These are phyloP conservation scores for Thermoascus crustaceus DNA, from an alignment of 2,329 filamentous ascomycete genomes.

Conservation along the genomic window DNA sequence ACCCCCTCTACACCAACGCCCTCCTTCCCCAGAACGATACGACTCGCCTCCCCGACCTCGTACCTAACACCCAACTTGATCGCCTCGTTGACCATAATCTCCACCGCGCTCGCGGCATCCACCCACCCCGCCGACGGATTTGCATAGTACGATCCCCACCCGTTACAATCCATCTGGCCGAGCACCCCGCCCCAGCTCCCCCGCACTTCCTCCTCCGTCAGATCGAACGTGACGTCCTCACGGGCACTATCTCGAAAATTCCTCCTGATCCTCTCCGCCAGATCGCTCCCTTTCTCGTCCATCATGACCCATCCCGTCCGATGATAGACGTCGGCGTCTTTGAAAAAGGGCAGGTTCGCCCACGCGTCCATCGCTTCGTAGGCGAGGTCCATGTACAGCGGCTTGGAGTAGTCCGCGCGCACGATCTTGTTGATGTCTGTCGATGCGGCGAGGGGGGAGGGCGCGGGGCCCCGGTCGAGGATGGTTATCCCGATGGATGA, in stretches of 20 bases:
- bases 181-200: conserved; percentile 36
- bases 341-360: conserved; percentile 49
- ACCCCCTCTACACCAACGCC: conserved; percentile 35
- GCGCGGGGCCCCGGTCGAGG: conserved; percentile 48
- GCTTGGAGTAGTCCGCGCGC: conserved; percentile 59
- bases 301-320: conserved; percentile 53
- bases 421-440: conserved; percentile 69
- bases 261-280: conserved; percentile 44
- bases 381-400: conserved; percentile 55
- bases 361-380: conserved; percentile 59
- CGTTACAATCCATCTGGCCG: conserved; percentile 26
- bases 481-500: conserved; percentile 45
- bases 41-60: conserved; percentile 35
- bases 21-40: conserved; percentile 36
- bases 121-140: conserved; percentile 48
- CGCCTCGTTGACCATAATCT: conserved; percentile 37
- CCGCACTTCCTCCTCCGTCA: conserved; percentile 36
- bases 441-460: conserved; percentile 52
- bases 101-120: conserved; percentile 42
- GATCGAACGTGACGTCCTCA: conserved; percentile 31
- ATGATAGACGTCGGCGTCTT: conserved; percentile 46
- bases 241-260: conserved; percentile 45
- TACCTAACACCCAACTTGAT: conserved; percentile 39
- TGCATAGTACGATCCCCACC: conserved; percentile 37
- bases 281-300: conserved; percentile 40